Percentiles rank a stretch among this genome's conserved stretches.
Evolutionary conservation across 805 yeast genomes (phyloP).

Genomic region (Candida ortonii): DNA sequence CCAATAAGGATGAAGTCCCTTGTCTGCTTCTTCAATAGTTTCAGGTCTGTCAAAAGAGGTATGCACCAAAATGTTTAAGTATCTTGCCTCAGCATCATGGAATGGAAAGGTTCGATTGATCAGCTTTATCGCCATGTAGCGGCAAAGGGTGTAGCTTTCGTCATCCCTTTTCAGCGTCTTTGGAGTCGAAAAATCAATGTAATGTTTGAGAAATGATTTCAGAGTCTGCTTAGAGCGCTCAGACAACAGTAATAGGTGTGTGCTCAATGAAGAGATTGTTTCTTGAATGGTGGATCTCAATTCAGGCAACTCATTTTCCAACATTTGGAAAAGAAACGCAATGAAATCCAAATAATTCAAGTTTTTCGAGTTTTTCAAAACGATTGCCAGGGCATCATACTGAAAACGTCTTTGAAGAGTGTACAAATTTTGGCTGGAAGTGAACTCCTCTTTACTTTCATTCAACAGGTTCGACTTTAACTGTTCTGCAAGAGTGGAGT

Average conservation of each 20-base stretch:
- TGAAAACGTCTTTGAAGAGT: slow-evolving; percentile 55
- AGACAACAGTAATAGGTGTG: slow-evolving; percentile 43
- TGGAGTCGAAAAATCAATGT: slow-evolving; percentile 33
- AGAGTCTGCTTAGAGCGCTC: slow-evolving; percentile 39
- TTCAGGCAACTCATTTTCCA: slow-evolving; percentile 61
- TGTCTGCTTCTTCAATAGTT: slow-evolving; percentile 71
- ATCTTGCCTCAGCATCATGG: slow-evolving; percentile 62
- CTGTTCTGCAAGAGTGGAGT: slow-evolving; percentile 46
- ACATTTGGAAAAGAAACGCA: slow-evolving; percentile 66
- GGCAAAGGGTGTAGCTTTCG: slow-evolving; percentile 37
- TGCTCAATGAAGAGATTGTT: slow-evolving; percentile 57
- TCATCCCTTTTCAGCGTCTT: too few species aligned
- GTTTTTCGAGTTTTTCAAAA: slow-evolving; percentile 46
- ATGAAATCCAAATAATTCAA: slow-evolving; percentile 50
- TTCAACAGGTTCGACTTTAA: slow-evolving; percentile 46
- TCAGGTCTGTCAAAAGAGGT: slow-evolving; percentile 59
- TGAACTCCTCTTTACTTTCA: slow-evolving; percentile 35
- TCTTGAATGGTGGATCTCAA: slow-evolving; percentile 69
- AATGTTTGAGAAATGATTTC: slow-evolving; percentile 32
- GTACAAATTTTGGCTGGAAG: slow-evolving; percentile 22
- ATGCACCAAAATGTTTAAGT: slow-evolving; percentile 61
- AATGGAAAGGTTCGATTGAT: slow-evolving; percentile 65
- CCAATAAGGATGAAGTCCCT: slow-evolving; percentile 85
- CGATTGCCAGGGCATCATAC: slow-evolving; percentile 75
- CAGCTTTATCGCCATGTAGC: slow-evolving; percentile 64